These are phyloP conservation scores for Botryotinia globosa DNA, from an alignment of 2,329 filamentous ascomycete genomes.

Conservation along the genomic window DNA sequence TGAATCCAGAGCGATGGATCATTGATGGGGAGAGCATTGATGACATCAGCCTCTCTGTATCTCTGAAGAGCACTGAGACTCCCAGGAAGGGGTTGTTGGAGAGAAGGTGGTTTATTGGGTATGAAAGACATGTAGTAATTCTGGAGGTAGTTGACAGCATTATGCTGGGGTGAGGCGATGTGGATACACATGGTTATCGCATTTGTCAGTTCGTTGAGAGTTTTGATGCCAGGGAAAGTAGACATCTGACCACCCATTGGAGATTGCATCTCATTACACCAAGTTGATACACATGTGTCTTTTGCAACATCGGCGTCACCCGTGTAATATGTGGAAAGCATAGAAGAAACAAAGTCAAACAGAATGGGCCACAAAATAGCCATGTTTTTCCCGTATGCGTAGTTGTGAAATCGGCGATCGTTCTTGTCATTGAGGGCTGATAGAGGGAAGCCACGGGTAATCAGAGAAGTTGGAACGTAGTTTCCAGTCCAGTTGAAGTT, in stretches of 20 bases:
- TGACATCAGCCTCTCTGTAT: conserved; percentile 19
- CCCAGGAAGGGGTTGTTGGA: conserved; percentile 40
- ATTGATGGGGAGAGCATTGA: conserved; percentile 43
- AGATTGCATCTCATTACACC: conserved; percentile 43
- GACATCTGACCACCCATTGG: conserved; percentile 41
- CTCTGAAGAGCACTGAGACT: conserved; percentile 20
- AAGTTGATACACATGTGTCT: conserved; percentile 41
- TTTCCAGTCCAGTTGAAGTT: conserved; percentile 21
- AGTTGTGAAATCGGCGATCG: conserved; percentile 45
- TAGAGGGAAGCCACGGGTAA: conserved; percentile 44
- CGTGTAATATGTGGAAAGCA: conserved; percentile 41
- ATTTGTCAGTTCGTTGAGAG: conserved; percentile 44
- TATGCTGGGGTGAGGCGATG: conserved; percentile 50
- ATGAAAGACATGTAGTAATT: conserved; percentile 51
- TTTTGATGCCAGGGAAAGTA: conserved; percentile 45
- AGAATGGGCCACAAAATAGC: conserved; percentile 46
- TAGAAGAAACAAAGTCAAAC: conserved; percentile 43
- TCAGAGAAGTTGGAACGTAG: conserved; percentile 48
- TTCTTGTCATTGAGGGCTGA: conserved; percentile 36
- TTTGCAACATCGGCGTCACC: conserved; percentile 37
- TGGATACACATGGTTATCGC: conserved; percentile 53
- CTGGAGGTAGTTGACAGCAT: conserved; percentile 51
- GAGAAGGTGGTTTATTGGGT: conserved; percentile 43
- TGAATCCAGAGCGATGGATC: conserved; percentile 46
- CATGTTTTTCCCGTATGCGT: conserved; percentile 49